Evolutionary conservation across 805 yeast species (phyloP).

Genomic region (Maudiozyma serrabonitensis): DNA sequence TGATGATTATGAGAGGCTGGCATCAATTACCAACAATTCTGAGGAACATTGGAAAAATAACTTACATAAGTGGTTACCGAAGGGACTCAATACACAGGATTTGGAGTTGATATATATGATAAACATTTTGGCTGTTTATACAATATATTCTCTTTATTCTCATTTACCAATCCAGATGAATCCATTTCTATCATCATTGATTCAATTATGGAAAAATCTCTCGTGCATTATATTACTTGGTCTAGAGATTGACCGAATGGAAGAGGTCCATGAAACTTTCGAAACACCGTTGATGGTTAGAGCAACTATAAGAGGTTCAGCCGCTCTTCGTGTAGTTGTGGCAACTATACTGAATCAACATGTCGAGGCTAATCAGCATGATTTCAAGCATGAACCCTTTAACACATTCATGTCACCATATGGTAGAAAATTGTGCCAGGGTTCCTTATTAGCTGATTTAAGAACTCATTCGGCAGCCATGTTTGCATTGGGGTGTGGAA

Average conservation of each 20-base stretch:
- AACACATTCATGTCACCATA: constrained; percentile 56
- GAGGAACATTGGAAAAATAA: constrained; percentile 21
- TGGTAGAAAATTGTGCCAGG: constrained; percentile 51
- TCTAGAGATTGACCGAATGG: constrained; percentile 49
- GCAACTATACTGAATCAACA: constrained; percentile 53
- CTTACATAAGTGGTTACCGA: constrained; percentile 31
- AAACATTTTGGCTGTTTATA: constrained; percentile 33
- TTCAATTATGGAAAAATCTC: constrained; percentile 58
- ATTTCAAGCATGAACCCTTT: constrained; percentile 49
- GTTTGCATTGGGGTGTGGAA: constrained; percentile 38
- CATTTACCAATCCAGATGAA: constrained; percentile 34
- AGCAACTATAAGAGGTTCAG: constrained; percentile 48
- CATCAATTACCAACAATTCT: constrained; percentile 6
- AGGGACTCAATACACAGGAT: constrained; percentile 31
- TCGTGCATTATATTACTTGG: constrained; percentile 52
- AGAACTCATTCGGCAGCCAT: constrained; percentile 49
- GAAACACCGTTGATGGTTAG: constrained; percentile 39
- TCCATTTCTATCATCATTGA: constrained; percentile 51
- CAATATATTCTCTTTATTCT: constrained; percentile 36
- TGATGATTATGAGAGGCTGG: constrained; percentile 18
- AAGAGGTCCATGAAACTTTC: constrained; percentile 30
- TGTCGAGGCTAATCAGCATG: constrained; percentile 37
- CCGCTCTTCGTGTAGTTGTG: constrained; percentile 51
- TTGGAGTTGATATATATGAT: constrained; percentile 39
- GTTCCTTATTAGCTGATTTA: constrained; percentile 50